Percentiles rank a stretch among this genome's conserved stretches.
Evolutionary conservation across 345 rosid species (phyloP).

Genomic region (Citrus glauca): DNA sequence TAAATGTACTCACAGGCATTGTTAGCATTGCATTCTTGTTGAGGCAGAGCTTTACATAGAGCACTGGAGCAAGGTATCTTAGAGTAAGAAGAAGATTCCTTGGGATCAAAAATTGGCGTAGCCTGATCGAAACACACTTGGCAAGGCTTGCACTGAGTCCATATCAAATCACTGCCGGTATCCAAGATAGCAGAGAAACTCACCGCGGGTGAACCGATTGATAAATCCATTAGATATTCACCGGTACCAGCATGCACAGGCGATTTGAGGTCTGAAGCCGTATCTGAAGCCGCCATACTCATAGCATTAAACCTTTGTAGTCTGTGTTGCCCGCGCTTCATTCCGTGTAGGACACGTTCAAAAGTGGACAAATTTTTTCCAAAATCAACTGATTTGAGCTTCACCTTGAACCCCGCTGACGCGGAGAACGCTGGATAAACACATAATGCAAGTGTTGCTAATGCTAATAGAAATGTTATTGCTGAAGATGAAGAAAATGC

Average conservation of each 20-base stretch:
- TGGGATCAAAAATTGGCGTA: constrained; percentile 72
- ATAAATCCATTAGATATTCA: constrained; percentile 68
- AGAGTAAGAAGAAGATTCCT: constrained; percentile 59
- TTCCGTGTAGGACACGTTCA: constrained; percentile 61
- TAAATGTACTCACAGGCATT: constrained; percentile 63
- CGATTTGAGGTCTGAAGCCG: constrained; percentile 26
- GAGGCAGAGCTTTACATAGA: constrained; percentile 56
- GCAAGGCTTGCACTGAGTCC: constrained; percentile 98
- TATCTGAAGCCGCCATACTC: constrained; percentile 32
- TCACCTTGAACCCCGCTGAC: constrained; percentile 41
- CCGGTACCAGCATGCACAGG: constrained; percentile 70
- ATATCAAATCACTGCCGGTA: constrained; percentile 87
- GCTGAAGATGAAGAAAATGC: neutral
- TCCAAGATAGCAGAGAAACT: constrained; percentile 70
- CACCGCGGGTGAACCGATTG: constrained; percentile 64
- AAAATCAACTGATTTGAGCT: constrained; percentile 60
- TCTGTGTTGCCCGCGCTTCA: constrained; percentile 59
- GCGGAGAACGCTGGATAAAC: constrained; percentile 10
- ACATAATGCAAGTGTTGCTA: neutral
- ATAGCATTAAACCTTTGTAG: constrained; percentile 47
- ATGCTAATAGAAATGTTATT: neutral
- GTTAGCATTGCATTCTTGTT: constrained; percentile 28
- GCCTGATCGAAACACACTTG: constrained; percentile 64
- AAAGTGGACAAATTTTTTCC: constrained; percentile 75
- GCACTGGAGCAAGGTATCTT: constrained; percentile 50